Percentiles rank a stretch among this genome's conserved stretches.
Conservation (phyloP, 1,284 basidiomycete genomes). For the Cystobasidium sp. region DNA sequence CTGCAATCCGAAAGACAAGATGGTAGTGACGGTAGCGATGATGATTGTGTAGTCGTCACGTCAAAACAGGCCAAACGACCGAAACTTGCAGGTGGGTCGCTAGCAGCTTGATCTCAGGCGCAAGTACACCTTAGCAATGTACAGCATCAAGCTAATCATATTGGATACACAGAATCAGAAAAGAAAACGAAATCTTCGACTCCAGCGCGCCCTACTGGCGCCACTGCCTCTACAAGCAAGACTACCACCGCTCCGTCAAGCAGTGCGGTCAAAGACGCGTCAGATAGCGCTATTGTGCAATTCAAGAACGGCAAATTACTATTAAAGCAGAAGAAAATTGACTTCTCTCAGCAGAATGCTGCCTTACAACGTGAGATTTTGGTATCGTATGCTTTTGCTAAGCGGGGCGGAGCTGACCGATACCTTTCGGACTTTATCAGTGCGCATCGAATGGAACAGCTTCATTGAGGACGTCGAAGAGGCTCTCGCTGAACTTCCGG, state of each 20-base stretch:
- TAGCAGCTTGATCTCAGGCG: background rate
- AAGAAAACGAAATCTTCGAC: background rate
- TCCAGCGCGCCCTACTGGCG: background rate
- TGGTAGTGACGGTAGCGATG: background rate
- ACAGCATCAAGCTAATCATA: too few relatives aligned
- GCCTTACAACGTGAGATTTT: slow-evolving; percentile 68
- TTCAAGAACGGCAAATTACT: slow-evolving; percentile 68
- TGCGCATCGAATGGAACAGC: slow-evolving; percentile 43
- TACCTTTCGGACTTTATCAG: slow-evolving; percentile 7
- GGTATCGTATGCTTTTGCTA: background rate
- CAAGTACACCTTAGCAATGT: too few relatives aligned
- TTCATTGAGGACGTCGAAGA: slow-evolving; percentile 42
- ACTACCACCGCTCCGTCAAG: background rate
- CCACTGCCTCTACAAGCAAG: slow-evolving; percentile 15
- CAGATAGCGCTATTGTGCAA: slow-evolving; percentile 51
- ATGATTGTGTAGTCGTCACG: background rate
- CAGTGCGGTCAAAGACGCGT: slow-evolving; percentile 8
- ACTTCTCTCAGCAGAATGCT: slow-evolving; percentile 75
- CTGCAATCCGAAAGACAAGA: background rate
- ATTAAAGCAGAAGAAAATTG: slow-evolving; percentile 76
- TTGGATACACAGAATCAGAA: background rate
- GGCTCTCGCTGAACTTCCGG: slow-evolving; percentile 64
- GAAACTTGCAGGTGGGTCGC: slow-evolving; percentile 14
- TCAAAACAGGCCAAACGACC: slow-evolving; percentile 7
- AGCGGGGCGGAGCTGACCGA: background rate